Base-by-base conservation (phyloP, 2,329 filamentous ascomycete genomes). In the Colletotrichum neosansevieriae region DNA sequence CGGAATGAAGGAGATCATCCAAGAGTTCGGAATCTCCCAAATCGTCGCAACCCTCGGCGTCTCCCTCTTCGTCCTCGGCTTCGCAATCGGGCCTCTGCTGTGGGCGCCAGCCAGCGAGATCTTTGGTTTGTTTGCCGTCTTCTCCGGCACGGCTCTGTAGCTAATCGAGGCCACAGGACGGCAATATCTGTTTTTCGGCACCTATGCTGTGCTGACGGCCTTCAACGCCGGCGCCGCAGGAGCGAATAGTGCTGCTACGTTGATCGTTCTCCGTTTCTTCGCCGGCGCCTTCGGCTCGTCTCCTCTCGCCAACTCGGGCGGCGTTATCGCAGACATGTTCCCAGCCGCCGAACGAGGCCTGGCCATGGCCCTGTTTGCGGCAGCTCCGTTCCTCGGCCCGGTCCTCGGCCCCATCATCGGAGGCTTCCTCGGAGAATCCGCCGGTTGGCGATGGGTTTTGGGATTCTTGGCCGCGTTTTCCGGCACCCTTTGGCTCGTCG, bases 391-490 rank as follows among this genome's bases (percentile, higher is more conserved):
- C 75, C 80, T 92, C 64, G 90, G 90, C 1, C 89, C 91, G 0
- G 86, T 81, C 80, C 57, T 87, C 81, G 74, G 91, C 0, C 91
- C 91, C 0, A 88, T 92, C 53, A 85, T 86, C 7, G 89, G 89
- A 69, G 90, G 90, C 2, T 93, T 92, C 75, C 79, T 92, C 2
- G 88, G 88, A 5, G 83, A 89, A 76, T 81, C 84, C 3, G 84
- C 83, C 13, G 90, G 89, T 11, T 92, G 91, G 91, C 82, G 89
- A 72, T 92, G 91, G 91, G 86, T 92, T 21, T 84, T 89, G 78
- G 89, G 89, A 2, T 79, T 92, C 10, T 84, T 91, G 78, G 85
- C 87, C 47, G 85, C 86, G 67, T 89, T 92, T 74, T 89, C 68
- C 1, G 73, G 73, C 0, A 15, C 66, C 2, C 42, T 62, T 1